Conservation (phyloP, 257 asterid species). For the Rubia yunnanensis region DNA sequence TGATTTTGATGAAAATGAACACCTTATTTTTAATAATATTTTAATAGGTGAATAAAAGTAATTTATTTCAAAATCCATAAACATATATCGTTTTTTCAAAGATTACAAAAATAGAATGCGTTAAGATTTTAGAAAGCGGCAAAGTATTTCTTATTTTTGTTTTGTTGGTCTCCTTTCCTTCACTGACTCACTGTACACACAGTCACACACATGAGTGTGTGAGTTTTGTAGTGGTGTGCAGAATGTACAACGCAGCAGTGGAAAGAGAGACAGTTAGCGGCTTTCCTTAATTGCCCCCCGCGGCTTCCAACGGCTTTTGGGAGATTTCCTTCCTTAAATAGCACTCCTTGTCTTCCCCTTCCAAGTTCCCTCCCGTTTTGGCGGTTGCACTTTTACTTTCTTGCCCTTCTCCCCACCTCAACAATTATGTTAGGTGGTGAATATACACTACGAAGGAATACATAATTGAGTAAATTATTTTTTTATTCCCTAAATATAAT, state of each 20-base stretch:
- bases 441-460: too few relatives aligned
- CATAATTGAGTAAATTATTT: too few relatives aligned
- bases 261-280: slow-evolving; percentile 28
- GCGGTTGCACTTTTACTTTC: slow-evolving; percentile 10
- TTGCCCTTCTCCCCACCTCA: slow-evolving; percentile 19
- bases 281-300: slow-evolving; percentile 26
- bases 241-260: slow-evolving; percentile 8
- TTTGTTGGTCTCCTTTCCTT: background rate
- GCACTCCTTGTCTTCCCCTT: slow-evolving; percentile 11
- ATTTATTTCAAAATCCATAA: too few relatives aligned
- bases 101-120: too few relatives aligned
- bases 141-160: too few relatives aligned
- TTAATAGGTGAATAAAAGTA: too few relatives aligned
- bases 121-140: too few relatives aligned
- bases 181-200: background rate
- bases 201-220: background rate
- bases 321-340: slow-evolving; percentile 23
- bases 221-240: background rate
- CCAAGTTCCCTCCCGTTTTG: slow-evolving; percentile 3
- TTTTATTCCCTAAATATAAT: too few relatives aligned
- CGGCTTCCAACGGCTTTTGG: slow-evolving; percentile 38
- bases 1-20: too few relatives aligned
- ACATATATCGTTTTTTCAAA: too few relatives aligned
- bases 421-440: background rate
- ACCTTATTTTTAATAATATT: too few relatives aligned